These are phyloP conservation scores for Entomortierella beljakovae DNA, from an alignment of 192 early-diverging fungal species.

Conservation along the genomic window DNA sequence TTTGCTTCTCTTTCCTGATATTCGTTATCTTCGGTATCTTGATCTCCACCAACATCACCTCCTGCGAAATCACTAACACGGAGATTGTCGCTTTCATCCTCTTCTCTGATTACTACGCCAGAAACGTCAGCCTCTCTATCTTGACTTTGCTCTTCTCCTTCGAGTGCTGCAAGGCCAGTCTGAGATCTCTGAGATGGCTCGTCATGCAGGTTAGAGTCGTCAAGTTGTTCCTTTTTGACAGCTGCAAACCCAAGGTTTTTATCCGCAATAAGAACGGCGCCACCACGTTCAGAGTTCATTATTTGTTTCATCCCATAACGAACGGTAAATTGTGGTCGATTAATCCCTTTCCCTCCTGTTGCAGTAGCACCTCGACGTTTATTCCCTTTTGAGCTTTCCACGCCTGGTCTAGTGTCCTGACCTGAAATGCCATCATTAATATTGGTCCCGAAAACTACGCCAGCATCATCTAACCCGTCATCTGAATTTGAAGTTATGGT, in stretches of 20 bases:
- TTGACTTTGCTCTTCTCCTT: neutral
- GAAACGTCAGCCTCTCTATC: neutral
- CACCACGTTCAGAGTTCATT: constrained; percentile 30
- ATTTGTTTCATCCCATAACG: constrained; percentile 33
- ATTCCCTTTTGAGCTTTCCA: neutral
- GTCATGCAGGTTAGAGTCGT: neutral
- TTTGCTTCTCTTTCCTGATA: neutral
- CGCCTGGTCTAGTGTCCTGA: neutral
- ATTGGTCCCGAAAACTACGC: constrained; percentile 28
- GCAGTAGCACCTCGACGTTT: neutral
- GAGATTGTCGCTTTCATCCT: constrained; percentile 37
- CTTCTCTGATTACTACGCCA: constrained; percentile 14
- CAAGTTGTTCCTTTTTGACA: constrained; percentile 31
- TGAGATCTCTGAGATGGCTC: constrained; percentile 1
- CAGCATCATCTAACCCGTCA: constrained; percentile 40
- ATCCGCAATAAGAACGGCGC: constrained; percentile 23
- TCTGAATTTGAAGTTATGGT: constrained; percentile 1
- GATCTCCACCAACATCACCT: neutral
- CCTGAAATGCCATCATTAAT: neutral
- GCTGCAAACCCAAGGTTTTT: constrained; percentile 36
- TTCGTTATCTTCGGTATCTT: neutral
- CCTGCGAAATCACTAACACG: constrained; percentile 23
- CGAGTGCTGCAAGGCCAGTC: constrained; percentile 9
- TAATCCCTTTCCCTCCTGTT: neutral
- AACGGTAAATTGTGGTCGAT: constrained; percentile 25